Evolutionary conservation across 768 basidiomycete genomes (phyloP).

Genomic region (Kwoniella sp.): DNA sequence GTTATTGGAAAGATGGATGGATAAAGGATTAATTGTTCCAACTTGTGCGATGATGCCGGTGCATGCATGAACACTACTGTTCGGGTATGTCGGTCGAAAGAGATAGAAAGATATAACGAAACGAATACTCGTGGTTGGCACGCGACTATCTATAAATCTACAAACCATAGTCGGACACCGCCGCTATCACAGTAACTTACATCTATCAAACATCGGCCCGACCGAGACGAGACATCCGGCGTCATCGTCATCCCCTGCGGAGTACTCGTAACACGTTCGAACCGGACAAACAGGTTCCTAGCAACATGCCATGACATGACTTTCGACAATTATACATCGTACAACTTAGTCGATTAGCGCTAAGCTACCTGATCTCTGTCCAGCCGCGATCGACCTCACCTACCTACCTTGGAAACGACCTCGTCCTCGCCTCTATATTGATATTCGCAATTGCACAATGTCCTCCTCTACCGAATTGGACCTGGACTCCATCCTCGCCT

Average conservation of each 20-base stretch:
- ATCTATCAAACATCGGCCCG: background rate
- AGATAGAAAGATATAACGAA: background rate
- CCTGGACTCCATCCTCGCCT: conserved; percentile 25
- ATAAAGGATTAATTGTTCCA: too few species aligned
- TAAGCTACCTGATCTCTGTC: too few species aligned
- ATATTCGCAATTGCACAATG: background rate
- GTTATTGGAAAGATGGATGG: too few species aligned
- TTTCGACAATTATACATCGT: too few species aligned
- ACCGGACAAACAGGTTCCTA: too few species aligned
- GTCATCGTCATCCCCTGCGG: background rate
- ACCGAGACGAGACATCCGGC: background rate
- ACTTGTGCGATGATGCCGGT: too few species aligned
- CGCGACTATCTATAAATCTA: conserved; percentile 2
- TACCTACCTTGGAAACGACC: too few species aligned
- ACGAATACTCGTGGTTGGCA: background rate
- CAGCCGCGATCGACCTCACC: too few species aligned
- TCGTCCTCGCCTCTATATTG: too few species aligned
- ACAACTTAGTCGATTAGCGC: too few species aligned
- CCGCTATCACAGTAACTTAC: background rate
- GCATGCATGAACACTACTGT: background rate
- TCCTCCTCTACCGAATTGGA: conserved; percentile 11
- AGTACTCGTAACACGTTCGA: too few species aligned
- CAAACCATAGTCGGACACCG: background rate
- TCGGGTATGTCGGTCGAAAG: conserved; percentile 6
- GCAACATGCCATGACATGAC: too few species aligned